Evolutionary conservation across 371 early-diverging fungal species (phyloP), one percentile per base, ranked within the genome.

Genomic region (Mortierella sp.): DNA sequence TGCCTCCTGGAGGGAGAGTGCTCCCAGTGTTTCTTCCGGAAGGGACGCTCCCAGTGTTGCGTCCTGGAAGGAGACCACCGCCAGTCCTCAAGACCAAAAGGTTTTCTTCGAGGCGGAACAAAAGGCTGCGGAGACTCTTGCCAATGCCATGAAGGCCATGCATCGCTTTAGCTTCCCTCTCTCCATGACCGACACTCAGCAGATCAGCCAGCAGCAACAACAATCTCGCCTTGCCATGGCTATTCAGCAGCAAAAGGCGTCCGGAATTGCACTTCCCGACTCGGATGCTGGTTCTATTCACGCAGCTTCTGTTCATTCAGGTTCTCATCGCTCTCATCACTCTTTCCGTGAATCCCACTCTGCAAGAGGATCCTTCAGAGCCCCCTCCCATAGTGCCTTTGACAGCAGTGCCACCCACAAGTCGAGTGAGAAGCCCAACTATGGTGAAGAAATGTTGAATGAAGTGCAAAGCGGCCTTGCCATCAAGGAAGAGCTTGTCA

Each of bases 391-490:
- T 45, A 11, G 4, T 10, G 21, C 1, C 22, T 43, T 22, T 45
- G 45, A 40, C 2, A 43, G 43, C 43, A 43, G 19, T 21, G 8
- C 6, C 19, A 21, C 38, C 19, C 40, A 38, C 52, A 62, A 22
- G 47, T 62, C 62, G 32, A 33, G 50, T 6, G 94, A 94, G 63
- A 94, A 94, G 73, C 85, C 87, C 43, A 92, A 92, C 59, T 91
- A 92, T 58, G 88, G 88, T 64, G 89, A 90, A 67, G 74, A 70
- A 19, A 83, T 90, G 47, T 77, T 90, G 50, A 65, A 66, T 59
- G 71, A 81, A 83, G 67, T 75, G 33, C 76, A 75, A 59, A 67
- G 58, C n/a, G 94, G 93, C 55, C 91, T 94, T 65, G 87, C 88
- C 47, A 90, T 91, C 41, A 90, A 90, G 69, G 88, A 89, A 63